Percentiles rank a stretch among this genome's conserved stretches.
Conservation (phyloP, 202 grass and related monocot genomes). For the Setaria italica region DNA sequence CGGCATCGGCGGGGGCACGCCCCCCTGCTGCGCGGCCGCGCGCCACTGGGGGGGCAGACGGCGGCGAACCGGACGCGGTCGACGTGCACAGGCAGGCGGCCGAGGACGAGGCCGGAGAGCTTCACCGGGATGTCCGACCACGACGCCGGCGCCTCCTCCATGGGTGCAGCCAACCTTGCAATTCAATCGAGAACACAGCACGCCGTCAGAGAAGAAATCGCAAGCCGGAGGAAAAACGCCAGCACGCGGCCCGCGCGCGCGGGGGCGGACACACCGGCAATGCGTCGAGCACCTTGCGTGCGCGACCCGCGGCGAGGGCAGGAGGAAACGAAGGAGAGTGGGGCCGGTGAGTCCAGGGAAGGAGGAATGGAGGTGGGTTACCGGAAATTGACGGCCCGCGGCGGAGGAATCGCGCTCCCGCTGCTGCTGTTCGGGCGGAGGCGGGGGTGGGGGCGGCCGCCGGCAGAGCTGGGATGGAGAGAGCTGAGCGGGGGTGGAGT, state of each 20-base stretch:
- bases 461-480: neutral
- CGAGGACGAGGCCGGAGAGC: conserved; percentile 6
- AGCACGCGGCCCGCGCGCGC: too few relatives aligned
- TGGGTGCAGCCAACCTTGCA: neutral
- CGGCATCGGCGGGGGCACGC: neutral
- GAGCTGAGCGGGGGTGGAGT: neutral
- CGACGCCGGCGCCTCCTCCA: neutral
- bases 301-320: neutral
- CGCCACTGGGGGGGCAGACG: conserved; percentile 23
- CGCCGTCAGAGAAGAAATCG: neutral
- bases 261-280: neutral
- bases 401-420: too few relatives aligned
- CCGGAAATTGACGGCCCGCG: neutral
- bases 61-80: conserved; percentile 27
- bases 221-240: neutral
- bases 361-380: neutral
- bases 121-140: conserved; percentile 35
- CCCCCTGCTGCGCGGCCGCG: neutral
- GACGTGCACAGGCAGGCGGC: neutral
- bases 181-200: neutral
- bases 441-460: neutral
- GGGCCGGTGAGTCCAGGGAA: neutral
- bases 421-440: neutral
- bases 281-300: neutral
- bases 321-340: neutral